A percentile compares a stretch with the other conserved stretches of the same genome.
These are phyloP conservation scores for Nepenthes mirabilis DNA, from an alignment of 148 eudicot genomes.

Conservation along the genomic window DNA sequence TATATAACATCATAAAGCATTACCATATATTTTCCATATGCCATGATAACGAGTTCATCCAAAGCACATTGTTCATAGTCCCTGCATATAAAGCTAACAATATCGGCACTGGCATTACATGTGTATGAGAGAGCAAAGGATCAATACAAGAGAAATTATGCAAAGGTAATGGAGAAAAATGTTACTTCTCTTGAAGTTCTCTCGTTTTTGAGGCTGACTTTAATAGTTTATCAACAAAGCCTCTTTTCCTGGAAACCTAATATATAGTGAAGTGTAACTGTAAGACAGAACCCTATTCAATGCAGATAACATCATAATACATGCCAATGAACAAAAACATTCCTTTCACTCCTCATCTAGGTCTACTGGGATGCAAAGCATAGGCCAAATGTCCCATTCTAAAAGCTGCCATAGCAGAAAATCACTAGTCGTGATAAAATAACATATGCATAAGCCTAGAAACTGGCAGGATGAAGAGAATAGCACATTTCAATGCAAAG, in stretches of 20 bases:
- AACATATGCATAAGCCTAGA: neutral
- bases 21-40: constrained; percentile 67
- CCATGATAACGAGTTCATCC: constrained; percentile 45
- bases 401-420: neutral
- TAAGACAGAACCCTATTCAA: neutral
- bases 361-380: neutral
- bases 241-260: constrained; percentile 36
- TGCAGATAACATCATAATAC: no score
- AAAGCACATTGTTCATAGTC: constrained; percentile 45
- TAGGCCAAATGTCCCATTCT: neutral
- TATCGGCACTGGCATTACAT: neutral
- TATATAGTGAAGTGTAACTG: neutral
- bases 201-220: constrained; percentile 29
- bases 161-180: neutral
- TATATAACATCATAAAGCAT: neutral
- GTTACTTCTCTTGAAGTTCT: constrained; percentile 55
- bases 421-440: no score
- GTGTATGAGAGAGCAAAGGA: constrained; percentile 5
- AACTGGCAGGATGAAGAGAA: neutral
- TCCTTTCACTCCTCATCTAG: neutral
- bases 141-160: neutral
- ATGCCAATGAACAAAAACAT: neutral
- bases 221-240: constrained; percentile 24
- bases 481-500: neutral
- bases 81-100: constrained; percentile 19